Conservation (phyloP, 2,329 filamentous ascomycete genomes). For the Diaporthe vexans region DNA sequence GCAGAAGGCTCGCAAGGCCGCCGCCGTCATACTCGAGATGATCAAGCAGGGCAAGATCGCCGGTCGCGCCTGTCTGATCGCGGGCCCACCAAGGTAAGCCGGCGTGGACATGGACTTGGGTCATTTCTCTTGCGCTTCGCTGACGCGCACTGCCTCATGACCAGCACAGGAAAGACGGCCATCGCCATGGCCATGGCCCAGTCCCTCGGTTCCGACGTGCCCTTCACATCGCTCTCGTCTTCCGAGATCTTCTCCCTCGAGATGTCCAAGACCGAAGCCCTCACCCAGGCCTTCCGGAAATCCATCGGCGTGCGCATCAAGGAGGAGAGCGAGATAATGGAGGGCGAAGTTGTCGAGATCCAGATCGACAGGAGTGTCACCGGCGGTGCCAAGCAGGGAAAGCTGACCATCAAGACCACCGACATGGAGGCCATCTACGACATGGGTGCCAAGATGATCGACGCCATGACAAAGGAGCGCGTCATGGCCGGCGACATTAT, state of each 20-base stretch:
- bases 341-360: slow-evolving; percentile 98
- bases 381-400: slow-evolving; percentile 96
- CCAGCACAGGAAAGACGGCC: slow-evolving; percentile 95
- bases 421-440: slow-evolving; percentile 99
- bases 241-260: slow-evolving; percentile 99
- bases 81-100: slow-evolving; percentile 84
- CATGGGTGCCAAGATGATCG: slow-evolving; percentile 99
- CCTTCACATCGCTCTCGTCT: slow-evolving; percentile 94
- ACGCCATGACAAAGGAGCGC: slow-evolving; percentile 99
- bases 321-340: slow-evolving; percentile 99
- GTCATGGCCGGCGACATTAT: slow-evolving; percentile 99
- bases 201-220: slow-evolving; percentile 92
- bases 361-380: slow-evolving; percentile 98
- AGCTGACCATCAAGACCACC: slow-evolving; percentile 98
- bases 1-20: slow-evolving; percentile 95
- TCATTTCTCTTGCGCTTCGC: background rate
- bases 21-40: slow-evolving; percentile 97
- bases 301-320: slow-evolving; percentile 98
- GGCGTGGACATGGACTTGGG: background rate
- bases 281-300: slow-evolving; percentile 98
- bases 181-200: slow-evolving; percentile 99
- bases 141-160: slow-evolving; percentile 14
- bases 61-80: slow-evolving; percentile 92
- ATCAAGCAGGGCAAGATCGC: slow-evolving; percentile 99
- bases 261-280: slow-evolving; percentile 99